Base-by-base conservation (phyloP, 1,284 basidiomycete species). In the Peniophora sp. region DNA sequence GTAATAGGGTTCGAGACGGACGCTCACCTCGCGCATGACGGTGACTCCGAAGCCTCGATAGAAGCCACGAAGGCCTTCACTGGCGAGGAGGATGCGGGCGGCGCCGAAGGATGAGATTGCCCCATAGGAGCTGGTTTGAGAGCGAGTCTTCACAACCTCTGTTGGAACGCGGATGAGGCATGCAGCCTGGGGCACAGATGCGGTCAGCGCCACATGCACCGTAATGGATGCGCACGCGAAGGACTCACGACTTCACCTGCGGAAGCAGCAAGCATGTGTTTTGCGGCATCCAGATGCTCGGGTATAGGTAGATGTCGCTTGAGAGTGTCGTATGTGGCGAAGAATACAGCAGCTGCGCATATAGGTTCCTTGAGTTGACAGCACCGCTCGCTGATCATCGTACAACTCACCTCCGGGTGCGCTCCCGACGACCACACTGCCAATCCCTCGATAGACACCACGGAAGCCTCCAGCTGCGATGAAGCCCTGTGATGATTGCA, bases 151-250 rank as follows among this genome's bases (percentile, higher is more conserved):
- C 68, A 97, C 85, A 24, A 97, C 86, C 65, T 98, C 94, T 1
- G 93, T 96, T 0, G 95, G 95, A 0, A 97, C 95, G 39, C 94
- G 85, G 44, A 98, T 81, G 47, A 97, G 72, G 64, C 95, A 97
- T 24, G 95, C 95, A 35, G 88, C 83, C 88, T 93, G 64, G 48
- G 27, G 52, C 47, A 22, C 45, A 52, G 67, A 52, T 24, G 50
- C 15, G 24, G 66, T 44, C 64, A 64, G 34, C n/a, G 18, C n/a
- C 43, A 51, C 22, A 47, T 36, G 15, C 32, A 24, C 6, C n/a
- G 56, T 49, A 54, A 37, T 51, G 44, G 49, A 54, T 74, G 58
- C 35, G 34, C 50, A n/a, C 41, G 18, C 24, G 23, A 20, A 12
- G 6, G 42, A 32, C 37, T 36, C 47, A 61, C 80, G 60, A 92